These are phyloP conservation scores for Arabidopsis lyrata DNA, from an alignment of 441 rosid genomes.

Conservation along the genomic window DNA sequence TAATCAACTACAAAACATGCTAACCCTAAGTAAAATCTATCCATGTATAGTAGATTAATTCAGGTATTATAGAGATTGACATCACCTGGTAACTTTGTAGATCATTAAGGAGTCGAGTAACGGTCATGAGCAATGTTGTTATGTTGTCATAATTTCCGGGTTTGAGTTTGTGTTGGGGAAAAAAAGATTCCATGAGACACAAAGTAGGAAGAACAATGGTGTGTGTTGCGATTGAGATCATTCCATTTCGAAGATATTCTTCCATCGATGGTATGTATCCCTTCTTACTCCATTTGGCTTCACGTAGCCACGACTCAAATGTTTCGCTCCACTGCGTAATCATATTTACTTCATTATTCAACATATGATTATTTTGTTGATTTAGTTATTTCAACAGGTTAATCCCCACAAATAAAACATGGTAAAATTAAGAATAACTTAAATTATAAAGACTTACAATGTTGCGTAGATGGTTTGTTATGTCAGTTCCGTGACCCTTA, in stretches of 20 bases:
- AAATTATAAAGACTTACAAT: constrained; percentile 47
- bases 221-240: constrained; percentile 59
- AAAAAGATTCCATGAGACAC: constrained; percentile 48
- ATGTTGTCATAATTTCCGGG: constrained; percentile 47
- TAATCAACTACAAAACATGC: background rate
- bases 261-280: constrained; percentile 48
- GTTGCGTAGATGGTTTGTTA: constrained; percentile 44
- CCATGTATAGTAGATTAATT: background rate
- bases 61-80: background rate
- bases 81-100: constrained; percentile 64
- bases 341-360: constrained; percentile 1
- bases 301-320: constrained; percentile 63
- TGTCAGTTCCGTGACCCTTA: constrained; percentile 47
- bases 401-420: background rate
- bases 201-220: constrained; percentile 54
- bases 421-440: background rate
- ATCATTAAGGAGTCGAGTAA: constrained; percentile 66
- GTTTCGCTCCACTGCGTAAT: constrained; percentile 67
- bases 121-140: constrained; percentile 58
- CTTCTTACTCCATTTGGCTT: constrained; percentile 64
- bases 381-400: background rate
- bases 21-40: background rate
- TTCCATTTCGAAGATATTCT: constrained; percentile 61
- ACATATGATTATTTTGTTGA: too few relatives aligned
- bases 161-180: constrained; percentile 40